Evolutionary conservation across 2,329 filamentous ascomycete genomes (phyloP).

Genomic region (Hypoxylon sp.): DNA sequence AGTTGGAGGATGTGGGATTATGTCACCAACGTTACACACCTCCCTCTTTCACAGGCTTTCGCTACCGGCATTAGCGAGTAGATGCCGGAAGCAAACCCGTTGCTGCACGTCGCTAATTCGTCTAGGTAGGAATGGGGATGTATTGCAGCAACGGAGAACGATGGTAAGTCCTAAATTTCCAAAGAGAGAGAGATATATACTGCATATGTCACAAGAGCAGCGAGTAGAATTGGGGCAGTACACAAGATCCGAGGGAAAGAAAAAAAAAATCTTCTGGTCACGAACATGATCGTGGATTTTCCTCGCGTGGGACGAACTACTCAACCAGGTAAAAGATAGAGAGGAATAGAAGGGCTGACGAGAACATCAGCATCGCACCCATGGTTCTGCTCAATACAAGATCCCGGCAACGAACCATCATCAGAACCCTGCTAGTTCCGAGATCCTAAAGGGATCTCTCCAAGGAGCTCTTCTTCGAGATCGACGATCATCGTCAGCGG

Average conservation of each 20-base stretch:
- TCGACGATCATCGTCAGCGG: conserved; percentile 31
- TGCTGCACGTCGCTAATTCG: conserved; percentile 4
- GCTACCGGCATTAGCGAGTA: conserved; percentile 33
- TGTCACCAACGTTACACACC: conserved; percentile 15
- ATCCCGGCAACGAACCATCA: conserved; percentile 32
- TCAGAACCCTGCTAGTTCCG: conserved; percentile 26
- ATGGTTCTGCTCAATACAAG: conserved; percentile 31
- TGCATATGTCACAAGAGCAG: conserved; percentile 27
- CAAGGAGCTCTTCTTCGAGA: conserved; percentile 31
- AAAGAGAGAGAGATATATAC: too few species aligned
- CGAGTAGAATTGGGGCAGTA: background rate
- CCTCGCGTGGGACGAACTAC: conserved; percentile 26
- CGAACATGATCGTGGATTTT: conserved; percentile 24
- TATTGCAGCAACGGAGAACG: too few species aligned
- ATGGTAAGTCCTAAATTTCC: too few species aligned
- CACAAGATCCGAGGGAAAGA: conserved; percentile 14
- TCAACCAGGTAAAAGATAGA: conserved; percentile 31
- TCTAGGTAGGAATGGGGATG: too few species aligned
- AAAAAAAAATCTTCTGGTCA: conserved; percentile 16
- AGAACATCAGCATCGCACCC: conserved; percentile 33
- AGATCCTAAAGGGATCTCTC: conserved; percentile 36
- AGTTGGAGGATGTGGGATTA: too few species aligned
- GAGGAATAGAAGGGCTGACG: conserved; percentile 29
- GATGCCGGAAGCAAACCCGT: conserved; percentile 14
- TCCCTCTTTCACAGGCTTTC: conserved; percentile 21